These are phyloP conservation scores for Incumbomyces lentus DNA, from an alignment of 2,329 filamentous ascomycete genomes.

Conservation along the genomic window DNA sequence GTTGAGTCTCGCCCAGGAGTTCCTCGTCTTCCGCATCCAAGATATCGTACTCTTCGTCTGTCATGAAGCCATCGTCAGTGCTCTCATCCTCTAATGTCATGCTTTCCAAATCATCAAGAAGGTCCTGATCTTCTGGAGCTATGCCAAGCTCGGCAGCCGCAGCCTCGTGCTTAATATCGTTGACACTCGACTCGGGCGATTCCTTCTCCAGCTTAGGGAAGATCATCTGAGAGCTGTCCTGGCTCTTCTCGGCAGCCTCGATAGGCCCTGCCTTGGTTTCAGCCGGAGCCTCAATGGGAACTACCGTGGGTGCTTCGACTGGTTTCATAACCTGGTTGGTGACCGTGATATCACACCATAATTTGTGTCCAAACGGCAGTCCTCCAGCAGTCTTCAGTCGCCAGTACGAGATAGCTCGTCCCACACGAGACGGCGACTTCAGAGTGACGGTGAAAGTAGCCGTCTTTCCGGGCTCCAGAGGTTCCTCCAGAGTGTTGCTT, in stretches of 20 bases:
- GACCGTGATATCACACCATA: constrained; percentile 89
- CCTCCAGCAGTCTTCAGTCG: constrained; percentile 75
- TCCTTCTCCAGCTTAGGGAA: constrained; percentile 96
- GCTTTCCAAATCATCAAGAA: constrained; percentile 50
- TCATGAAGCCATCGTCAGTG: constrained; percentile 67
- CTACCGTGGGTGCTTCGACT: constrained; percentile 10
- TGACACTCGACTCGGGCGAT: constrained; percentile 70
- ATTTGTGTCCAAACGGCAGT: constrained; percentile 75
- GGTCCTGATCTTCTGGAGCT: constrained; percentile 41
- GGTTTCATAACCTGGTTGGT: constrained; percentile 24
- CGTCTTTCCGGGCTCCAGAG: constrained; percentile 63
- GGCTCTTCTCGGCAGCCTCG: constrained; percentile 14
- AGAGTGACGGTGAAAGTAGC: constrained; percentile 74
- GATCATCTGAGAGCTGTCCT: constrained; percentile 60
- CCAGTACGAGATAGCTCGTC: constrained; percentile 91
- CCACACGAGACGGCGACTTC: constrained; percentile 65
- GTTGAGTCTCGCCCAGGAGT: constrained; percentile 43
- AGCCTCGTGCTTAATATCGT: constrained; percentile 43
- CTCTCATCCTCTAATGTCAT: constrained; percentile 41
- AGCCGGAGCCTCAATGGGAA: constrained; percentile 14
- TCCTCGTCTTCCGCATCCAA: constrained; percentile 92
- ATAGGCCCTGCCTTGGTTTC: background rate
- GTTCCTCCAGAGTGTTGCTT: constrained; percentile 62
- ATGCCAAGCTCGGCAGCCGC: constrained; percentile 25
- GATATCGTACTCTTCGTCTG: constrained; percentile 96